Evolutionary conservation across 2,329 filamentous ascomycete genomes (phyloP).

Genomic region (Sporothrix brasiliensis): DNA sequence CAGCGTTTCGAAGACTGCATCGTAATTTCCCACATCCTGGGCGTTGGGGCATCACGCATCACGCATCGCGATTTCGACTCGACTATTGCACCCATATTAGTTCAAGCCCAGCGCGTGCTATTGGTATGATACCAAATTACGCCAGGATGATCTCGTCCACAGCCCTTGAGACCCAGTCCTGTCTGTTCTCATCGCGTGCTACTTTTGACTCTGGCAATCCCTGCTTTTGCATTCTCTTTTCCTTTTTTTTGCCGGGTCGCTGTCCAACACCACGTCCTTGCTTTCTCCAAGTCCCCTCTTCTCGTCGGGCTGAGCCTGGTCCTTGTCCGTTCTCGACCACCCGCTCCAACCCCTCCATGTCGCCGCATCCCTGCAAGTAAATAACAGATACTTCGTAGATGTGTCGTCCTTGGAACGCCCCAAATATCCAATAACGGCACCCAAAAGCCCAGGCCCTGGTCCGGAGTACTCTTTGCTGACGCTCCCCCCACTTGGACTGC

Average conservation of each 20-base stretch:
- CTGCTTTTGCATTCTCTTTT: no score
- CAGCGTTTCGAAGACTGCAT: neutral
- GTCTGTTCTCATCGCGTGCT: neutral
- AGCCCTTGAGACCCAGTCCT: neutral
- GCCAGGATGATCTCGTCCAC: neutral
- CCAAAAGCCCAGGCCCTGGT: neutral
- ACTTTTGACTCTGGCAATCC: neutral
- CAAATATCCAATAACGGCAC: slow-evolving; percentile 12
- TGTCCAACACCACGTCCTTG: slow-evolving; percentile 18
- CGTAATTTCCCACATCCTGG: neutral
- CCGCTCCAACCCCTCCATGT: neutral
- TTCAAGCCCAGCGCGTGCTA: neutral
- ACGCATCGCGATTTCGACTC: neutral
- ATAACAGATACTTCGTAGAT: neutral
- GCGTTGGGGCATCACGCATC: neutral
- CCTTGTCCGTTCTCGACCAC: neutral
- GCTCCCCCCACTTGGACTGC: slow-evolving; percentile 34
- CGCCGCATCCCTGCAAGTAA: slow-evolving; percentile 19
- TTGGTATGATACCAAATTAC: slow-evolving; percentile 8
- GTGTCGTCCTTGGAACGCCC: neutral
- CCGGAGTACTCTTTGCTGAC: slow-evolving; percentile 30
- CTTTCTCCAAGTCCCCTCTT: neutral
- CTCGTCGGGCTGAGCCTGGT: neutral
- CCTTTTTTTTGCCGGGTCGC: neutral
- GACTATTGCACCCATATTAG: neutral